Base-by-base conservation (phyloP, 2,329 filamentous ascomycete genomes). In the Cylindrodendrum hubeiense region DNA sequence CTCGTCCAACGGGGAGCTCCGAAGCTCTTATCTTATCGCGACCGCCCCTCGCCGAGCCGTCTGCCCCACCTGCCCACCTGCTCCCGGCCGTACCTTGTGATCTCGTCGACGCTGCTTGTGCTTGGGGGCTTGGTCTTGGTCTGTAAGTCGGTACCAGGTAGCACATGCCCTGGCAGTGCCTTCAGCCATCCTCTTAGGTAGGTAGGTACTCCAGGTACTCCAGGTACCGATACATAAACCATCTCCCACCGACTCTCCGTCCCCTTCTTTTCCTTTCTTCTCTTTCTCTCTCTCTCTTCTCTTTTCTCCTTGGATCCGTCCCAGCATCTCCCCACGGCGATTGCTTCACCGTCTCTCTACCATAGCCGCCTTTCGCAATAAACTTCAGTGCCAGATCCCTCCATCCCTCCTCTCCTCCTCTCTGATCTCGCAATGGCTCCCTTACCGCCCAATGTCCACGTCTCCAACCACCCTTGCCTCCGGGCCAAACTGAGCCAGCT, bases 401-500 rank as follows among this genome's bases (percentile, higher is more conserved):
- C 17, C 43, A 19, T 17, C 28, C 54, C 28, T 39, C 37, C 47
- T 33, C 30, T 24, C 33, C 21, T 33, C 30, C 17, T 21, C 54
- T 26, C 28, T 10, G 24, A 24, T 51, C 30, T 47, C 65, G 72
- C 54, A 64, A 82, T 81, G 79, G 60, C 76, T 51, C 76, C 75
- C 15, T 79, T 90, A 46, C 87, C 87, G 10, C 68, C 85, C 72
- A 90, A 91, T 76, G 88, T 91, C 67, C 93, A 96, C 82, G 83
- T 97, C 77, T 97, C 94, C 41, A 84, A 84, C 17, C 95, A 98
- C 80, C 95, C 95, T 37, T 97, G 93, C 80, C 86, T 98, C 44
- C 86, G 87, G 74, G 93, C 92, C 72, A 98, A 98, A 85, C 89
- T 98, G 75, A 95, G 93, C 72, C 93, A 96, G 82, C 89, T 98